These are phyloP conservation scores for Hypoxylon lienhwacheense DNA, from an alignment of 495 filamentous ascomycete species.

Conservation along the genomic window DNA sequence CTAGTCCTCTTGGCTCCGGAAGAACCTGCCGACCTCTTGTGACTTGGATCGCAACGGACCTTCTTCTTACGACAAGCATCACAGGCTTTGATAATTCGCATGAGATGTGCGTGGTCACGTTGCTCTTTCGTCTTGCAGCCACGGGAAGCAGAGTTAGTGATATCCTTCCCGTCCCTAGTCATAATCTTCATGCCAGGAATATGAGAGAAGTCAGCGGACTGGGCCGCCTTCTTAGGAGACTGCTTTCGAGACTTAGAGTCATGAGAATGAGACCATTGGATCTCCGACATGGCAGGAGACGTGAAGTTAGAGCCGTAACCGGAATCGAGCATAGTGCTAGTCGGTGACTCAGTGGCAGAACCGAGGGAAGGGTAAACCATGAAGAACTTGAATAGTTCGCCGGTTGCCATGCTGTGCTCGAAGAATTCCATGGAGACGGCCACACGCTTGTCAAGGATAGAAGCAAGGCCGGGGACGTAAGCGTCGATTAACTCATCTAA, in stretches of 20 bases:
- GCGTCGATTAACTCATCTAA: conserved; percentile 56
- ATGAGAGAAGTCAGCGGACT: conserved; percentile 46
- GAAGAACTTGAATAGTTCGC: conserved; percentile 56
- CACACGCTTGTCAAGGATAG: conserved; percentile 56
- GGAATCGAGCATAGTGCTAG: conserved; percentile 45
- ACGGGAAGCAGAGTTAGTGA: conserved; percentile 58
- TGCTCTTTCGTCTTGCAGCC: conserved; percentile 65
- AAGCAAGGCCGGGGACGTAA: conserved; percentile 51
- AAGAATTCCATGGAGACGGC: conserved; percentile 59
- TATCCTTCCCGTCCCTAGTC: conserved; percentile 58
- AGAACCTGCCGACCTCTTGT: conserved; percentile 47
- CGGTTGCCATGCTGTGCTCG: conserved; percentile 46
- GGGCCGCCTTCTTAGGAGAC: conserved; percentile 29
- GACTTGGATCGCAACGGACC: conserved; percentile 55
- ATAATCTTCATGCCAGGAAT: conserved; percentile 62
- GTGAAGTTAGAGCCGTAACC: conserved; percentile 49
- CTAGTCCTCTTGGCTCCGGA: conserved; percentile 42
- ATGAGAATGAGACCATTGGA: conserved; percentile 44
- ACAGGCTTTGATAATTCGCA: conserved; percentile 62
- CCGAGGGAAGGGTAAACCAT: conserved; percentile 47
- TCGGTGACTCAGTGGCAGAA: conserved; percentile 43
- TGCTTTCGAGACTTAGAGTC: conserved; percentile 22
- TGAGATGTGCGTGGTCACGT: conserved; percentile 59
- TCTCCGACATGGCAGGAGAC: conserved; percentile 48
- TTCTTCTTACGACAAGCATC: conserved; percentile 58